Evolutionary conservation across 306 rosid genomes (phyloP), one percentile per base, ranked within the genome.

Genomic region (Glycine latifolia): DNA sequence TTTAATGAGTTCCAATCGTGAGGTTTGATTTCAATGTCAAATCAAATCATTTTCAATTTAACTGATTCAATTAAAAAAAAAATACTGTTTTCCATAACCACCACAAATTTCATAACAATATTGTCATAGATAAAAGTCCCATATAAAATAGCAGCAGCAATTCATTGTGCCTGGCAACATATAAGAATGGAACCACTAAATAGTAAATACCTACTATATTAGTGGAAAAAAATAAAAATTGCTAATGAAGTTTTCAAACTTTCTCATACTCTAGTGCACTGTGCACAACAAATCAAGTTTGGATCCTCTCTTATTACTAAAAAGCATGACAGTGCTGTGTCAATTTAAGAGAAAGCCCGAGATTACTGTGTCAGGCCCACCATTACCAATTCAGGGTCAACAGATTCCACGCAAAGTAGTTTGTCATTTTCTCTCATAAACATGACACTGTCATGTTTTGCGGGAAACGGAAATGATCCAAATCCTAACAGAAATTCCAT

Each of bases 401-500:
- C 70, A 44, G 65, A 61, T 76, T 16, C 46, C 39, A 60, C 6
- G 47, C 37, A 47, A 46, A 47, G 44, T 9, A 13, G 60, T 60
- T 76, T 48, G 72, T 48, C 7, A 0, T 9, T 76, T 31, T 47
- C 35, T 48, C 80, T 8, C 60, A 76, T 14, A 8, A 26, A 61
- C 35, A 49, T 4, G 20, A 62, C 6, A 31, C 35, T 1, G 5
- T n/a, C 8, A 35, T 35, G 12, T 49, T 31, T 65, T 65, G 26
- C 7, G 1, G 5, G 49, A 65, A 65, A 65, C 11, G 2, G 26
- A 65, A 37, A 65, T 39, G 0, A 37, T 14, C 12, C 26, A 0
- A 65, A 63, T 43, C 50, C 69, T 35, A 46, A 44, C 55, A 79
- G 67, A 48, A 70, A 69, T 44, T 55, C 14, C 39, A 69, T 35